Base-by-base conservation (phyloP, 148 eudicot genomes). In the Euryodendron excelsum region DNA sequence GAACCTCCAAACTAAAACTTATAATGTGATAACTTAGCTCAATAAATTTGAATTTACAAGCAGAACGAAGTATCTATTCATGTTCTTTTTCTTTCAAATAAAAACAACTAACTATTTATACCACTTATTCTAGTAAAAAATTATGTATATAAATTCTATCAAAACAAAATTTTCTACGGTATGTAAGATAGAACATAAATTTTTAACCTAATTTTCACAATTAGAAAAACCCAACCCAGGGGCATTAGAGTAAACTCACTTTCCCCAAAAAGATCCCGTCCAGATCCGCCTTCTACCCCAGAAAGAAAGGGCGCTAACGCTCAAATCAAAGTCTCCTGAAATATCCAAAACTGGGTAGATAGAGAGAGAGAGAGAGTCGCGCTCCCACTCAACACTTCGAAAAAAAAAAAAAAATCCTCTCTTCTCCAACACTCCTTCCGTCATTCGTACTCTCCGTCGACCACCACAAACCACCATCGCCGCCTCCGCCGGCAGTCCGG, bases 281-380 rank as follows among this genome's bases (percentile, higher is more conserved):
- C 30, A 9, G 4, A 14, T 11, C 18, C 5, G 13, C 33, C 8
- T 5, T 52, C 36, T 14, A 48, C 62, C 37, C 5, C 23, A 55
- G 20, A 14, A 37, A 68, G 76, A 67, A 76, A 83, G 72, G 82
- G 73, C 82, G 80, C 76, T 75, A 75, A 79, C 69, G 77, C 77
- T n/a, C n/a, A n/a, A n/a, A 39, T 62, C 82, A 3, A 34, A 31
- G 21, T 31, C 25, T 45, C 69, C 23, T 60, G 31, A 59, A 17
- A 59, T 59, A 2, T 25, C 55, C 37, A 28, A 60, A 60, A 37
- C 11, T 18, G 68, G 59, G 64, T 5, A 31, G 75, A 72, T 34
- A 72, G 44, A 50, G 59, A 69, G 55, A 44, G 53, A 41, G 27
- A 21, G 62, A 73, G 64, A 41, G 77, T 18, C 62, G 50, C 37